Evolutionary conservation across 257 asterid species (phyloP).

Genomic region (Solanum arcanum): DNA sequence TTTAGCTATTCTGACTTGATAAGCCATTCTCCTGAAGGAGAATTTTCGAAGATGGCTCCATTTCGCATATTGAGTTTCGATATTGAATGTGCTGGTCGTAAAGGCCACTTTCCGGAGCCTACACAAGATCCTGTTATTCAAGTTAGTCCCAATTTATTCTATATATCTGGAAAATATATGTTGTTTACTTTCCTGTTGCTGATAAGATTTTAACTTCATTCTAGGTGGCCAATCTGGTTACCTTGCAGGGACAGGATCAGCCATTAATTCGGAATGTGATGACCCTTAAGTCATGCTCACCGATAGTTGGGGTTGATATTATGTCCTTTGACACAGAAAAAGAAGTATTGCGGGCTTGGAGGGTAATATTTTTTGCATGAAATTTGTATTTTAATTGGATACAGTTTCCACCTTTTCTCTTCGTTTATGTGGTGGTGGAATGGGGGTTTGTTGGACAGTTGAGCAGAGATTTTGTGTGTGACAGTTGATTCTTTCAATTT

Average conservation of each 20-base stretch:
- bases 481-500: background rate
- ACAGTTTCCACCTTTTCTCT: background rate
- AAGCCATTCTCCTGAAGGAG: conserved; percentile 94
- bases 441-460: background rate
- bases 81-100: conserved; percentile 98
- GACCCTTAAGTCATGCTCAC: conserved; percentile 94
- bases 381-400: background rate
- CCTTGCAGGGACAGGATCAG: conserved; percentile 87
- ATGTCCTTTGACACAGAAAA: conserved; percentile 93
- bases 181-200: conserved; percentile 11
- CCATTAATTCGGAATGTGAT: conserved; percentile 93
- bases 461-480: background rate
- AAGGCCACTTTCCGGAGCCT: conserved; percentile 97
- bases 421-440: background rate
- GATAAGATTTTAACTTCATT: conserved; percentile 9
- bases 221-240: conserved; percentile 87
- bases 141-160: conserved; percentile 22
- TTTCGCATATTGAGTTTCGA: conserved; percentile 96
- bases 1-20: conserved; percentile 67
- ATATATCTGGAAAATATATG: background rate
- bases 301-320: conserved; percentile 96
- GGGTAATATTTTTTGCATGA: conserved; percentile 44
- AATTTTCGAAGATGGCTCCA: conserved; percentile 96
- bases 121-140: conserved; percentile 97
- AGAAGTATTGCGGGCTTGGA: conserved; percentile 90